phyloP scores from a whole-genome alignment of 2,329 filamentous ascomycete species.

The Drechslerella dactyloides region DNA sequence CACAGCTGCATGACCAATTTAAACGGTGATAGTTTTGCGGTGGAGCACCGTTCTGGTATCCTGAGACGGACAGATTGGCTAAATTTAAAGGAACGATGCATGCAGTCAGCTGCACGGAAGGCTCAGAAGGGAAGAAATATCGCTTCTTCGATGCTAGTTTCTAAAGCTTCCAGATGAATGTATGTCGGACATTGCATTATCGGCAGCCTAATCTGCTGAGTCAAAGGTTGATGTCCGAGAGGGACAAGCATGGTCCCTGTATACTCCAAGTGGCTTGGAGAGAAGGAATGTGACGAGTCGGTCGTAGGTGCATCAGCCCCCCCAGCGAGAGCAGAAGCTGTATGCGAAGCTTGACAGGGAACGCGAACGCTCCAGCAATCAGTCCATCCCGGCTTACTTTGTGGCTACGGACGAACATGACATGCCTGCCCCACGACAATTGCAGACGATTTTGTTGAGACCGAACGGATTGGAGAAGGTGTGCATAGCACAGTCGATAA shows the following conservation, averaged over 20 bases:
- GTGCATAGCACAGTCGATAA: too few species aligned
- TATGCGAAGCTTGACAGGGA: conserved; percentile 17
- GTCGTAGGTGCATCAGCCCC: conserved; percentile 22
- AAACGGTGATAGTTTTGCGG: too few species aligned
- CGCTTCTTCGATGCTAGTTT: not conserved
- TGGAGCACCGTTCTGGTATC: conserved; percentile 16
- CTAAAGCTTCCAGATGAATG: conserved; percentile 19
- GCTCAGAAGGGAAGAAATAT: not conserved
- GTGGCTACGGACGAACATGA: too few species aligned
- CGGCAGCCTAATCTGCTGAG: not conserved
- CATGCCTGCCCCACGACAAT: not conserved
- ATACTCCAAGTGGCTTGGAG: conserved; percentile 5
- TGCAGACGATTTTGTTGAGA: conserved; percentile 1
- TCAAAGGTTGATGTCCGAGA: not conserved
- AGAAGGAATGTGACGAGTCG: conserved; percentile 23
- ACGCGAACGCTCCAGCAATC: not conserved
- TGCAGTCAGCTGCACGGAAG: conserved; percentile 33
- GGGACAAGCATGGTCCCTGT: conserved; percentile 27
- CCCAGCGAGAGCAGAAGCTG: conserved; percentile 16
- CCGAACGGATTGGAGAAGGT: not conserved
- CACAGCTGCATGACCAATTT: not conserved
- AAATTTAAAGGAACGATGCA: conserved; percentile 18
- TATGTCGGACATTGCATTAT: not conserved
- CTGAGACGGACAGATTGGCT: conserved; percentile 31
- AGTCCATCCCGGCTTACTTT: not conserved